Base-by-base conservation (phyloP, 352 stramenopile genomes). In the Phytopythium litorale region DNA sequence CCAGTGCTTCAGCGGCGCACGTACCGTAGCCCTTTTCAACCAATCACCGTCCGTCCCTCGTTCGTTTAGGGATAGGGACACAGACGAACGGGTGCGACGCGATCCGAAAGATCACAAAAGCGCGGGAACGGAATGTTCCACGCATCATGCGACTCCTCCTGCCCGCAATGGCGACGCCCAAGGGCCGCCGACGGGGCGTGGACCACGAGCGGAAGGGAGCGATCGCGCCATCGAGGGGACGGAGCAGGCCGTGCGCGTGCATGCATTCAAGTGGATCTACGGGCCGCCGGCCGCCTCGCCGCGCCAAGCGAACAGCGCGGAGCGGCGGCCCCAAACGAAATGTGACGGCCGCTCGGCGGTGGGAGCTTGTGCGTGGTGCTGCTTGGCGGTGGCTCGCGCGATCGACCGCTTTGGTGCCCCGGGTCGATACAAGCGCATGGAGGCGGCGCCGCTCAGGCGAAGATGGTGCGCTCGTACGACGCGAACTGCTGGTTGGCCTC, bases 401-500 rank as follows among this genome's bases (percentile, higher is more conserved):
- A n/a, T 11, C 8, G 19, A 32, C 21, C n/a, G 42, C 42, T 32
- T 32, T 32, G 28, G 28, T 32, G 28, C 28, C 28, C 6, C 42
- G 42, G 12, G 19, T 3, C 25, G 28, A 16, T n/a, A 16, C 46
- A n/a, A 35, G 46, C 0, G 19, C n/a, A 25, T 16, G 6, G 42
- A n/a, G 19, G 3, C 51, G 16, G 19, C 50, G 5, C 12, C 15
- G 15, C 46, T 68, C 80, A 86, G 37, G 69, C 68, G 35, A 89
- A 56, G 57, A 95, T 84, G 35, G 72, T 76, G 64, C 84, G 82
- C 62, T 94, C 84, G 65, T 92, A 92, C 25, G 83, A 84, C 12
- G 87, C 87, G 59, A 94, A 87, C 64, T 99, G 96, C 63, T 96
- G 88, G 32, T 87, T 75, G 37, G 92, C 91, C 68, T 99, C 96